Conservation (phyloP, 2,329 filamentous ascomycete genomes). For the Ophiostoma sp. region DNA sequence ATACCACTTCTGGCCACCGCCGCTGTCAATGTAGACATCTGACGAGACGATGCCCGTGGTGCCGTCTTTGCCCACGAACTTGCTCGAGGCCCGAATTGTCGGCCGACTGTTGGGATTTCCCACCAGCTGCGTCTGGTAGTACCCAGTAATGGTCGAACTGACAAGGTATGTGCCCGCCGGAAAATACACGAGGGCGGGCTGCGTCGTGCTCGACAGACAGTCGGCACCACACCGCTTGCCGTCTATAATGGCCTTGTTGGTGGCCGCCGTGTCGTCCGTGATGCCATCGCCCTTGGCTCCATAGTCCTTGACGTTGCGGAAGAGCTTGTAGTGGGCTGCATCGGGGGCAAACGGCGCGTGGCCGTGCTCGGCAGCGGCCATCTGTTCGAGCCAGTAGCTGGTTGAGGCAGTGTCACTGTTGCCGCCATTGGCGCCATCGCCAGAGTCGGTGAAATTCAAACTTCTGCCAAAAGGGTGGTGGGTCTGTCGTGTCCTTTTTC, state of each 20-base stretch:
- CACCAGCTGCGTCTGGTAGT: not conserved
- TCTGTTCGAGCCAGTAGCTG: no score
- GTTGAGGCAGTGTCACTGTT: no score
- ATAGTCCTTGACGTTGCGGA: constrained; percentile 31
- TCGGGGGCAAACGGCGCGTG: constrained; percentile 19
- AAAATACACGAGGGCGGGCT: not conserved
- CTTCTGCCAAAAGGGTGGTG: no score
- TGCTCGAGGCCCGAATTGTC: not conserved
- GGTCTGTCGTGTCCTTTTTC: no score
- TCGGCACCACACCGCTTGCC: not conserved
- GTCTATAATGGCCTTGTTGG: constrained; percentile 48
- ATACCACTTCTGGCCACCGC: not conserved
- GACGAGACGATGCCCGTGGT: constrained; percentile 23
- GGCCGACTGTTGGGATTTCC: constrained; percentile 10
- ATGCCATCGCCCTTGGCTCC: constrained; percentile 71
- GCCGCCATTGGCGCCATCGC: no score
- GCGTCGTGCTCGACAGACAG: not conserved
- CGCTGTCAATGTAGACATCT: constrained; percentile 2
- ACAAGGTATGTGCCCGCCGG: not conserved
- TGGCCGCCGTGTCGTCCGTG: constrained; percentile 71
- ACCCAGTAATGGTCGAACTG: not conserved
- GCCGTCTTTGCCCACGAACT: constrained; percentile 22
- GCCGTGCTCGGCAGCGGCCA: not conserved
- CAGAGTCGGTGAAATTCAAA: no score
- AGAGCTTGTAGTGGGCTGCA: constrained; percentile 26